Conservation (phyloP, 106 monocot genomes). For the Dendrobium catenatum region DNA sequence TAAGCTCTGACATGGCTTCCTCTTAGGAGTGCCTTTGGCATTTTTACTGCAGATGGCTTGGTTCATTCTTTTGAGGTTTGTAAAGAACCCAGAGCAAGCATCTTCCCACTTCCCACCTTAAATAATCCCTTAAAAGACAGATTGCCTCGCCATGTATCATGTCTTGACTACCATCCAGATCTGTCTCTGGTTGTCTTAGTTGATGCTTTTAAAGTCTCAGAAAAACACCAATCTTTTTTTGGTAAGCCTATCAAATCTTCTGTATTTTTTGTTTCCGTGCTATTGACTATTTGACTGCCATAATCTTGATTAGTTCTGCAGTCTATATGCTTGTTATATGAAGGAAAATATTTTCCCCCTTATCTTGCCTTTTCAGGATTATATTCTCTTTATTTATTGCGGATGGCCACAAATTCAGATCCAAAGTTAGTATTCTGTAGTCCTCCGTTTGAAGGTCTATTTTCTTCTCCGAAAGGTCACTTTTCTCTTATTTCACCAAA, state of each 20-base stretch:
- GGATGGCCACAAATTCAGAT: slow-evolving; percentile 27
- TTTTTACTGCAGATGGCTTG: slow-evolving; percentile 60
- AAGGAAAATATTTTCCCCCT: not conserved
- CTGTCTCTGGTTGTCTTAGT: slow-evolving; percentile 56
- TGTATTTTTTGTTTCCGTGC: not conserved
- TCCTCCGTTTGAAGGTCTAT: slow-evolving; percentile 52
- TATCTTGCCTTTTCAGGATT: slow-evolving; percentile 39
- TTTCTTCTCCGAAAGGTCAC: slow-evolving; percentile 42
- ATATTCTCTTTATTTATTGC: slow-evolving; percentile 48
- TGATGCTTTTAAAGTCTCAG: slow-evolving; percentile 27
- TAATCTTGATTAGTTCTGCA: not conserved
- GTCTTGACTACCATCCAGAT: slow-evolving; percentile 60
- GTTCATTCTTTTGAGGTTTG: slow-evolving; percentile 50
- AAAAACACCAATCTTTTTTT: slow-evolving; percentile 13
- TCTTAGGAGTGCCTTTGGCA: slow-evolving; percentile 47
- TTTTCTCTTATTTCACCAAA: slow-evolving; percentile 31
- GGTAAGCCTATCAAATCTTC: slow-evolving; percentile 25
- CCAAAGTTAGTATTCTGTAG: slow-evolving; percentile 31
- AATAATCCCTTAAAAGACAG: slow-evolving; percentile 16
- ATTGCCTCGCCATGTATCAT: slow-evolving; percentile 33
- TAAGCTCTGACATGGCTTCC: not conserved
- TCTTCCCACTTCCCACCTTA: slow-evolving; percentile 16
- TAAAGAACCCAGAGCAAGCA: slow-evolving; percentile 27
- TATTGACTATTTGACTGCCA: not conserved
- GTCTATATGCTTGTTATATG: not conserved